Conservation (phyloP, 2,329 filamentous ascomycete genomes). For the Amesomyces nigricolor region DNA sequence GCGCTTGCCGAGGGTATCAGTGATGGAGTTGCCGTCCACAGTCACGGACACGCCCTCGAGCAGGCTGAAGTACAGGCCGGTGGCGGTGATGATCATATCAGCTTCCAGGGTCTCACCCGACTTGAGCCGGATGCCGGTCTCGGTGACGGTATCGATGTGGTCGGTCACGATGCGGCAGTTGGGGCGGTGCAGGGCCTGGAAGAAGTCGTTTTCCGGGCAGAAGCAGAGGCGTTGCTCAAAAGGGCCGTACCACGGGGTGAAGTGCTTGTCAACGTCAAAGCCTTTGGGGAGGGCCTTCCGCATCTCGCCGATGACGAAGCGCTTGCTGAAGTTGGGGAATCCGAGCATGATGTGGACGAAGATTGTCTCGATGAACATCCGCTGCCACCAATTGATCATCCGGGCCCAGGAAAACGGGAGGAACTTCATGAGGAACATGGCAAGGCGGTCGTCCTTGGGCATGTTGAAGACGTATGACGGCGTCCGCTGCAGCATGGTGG, state of each 20-base stretch:
- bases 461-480: conserved; percentile 64
- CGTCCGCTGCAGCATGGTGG: conserved; percentile 78
- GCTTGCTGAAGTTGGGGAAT: conserved; percentile 47
- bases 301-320: conserved; percentile 42
- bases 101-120: conserved; percentile 49
- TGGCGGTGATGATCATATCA: conserved; percentile 66
- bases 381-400: conserved; percentile 45
- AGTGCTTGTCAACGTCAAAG: conserved; percentile 55
- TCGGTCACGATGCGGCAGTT: conserved; percentile 48
- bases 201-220: conserved; percentile 53
- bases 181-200: conserved; percentile 40
- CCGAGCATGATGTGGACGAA: conserved; percentile 46
- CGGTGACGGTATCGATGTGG: conserved; percentile 45
- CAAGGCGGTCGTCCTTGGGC: conserved; percentile 36
- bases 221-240: conserved; percentile 74
- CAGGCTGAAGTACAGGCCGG: conserved; percentile 56
- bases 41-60: conserved; percentile 47
- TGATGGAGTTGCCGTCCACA: conserved; percentile 49
- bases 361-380: conserved; percentile 42
- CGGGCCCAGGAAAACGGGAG: conserved; percentile 45
- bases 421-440: conserved; percentile 35
- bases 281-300: conserved; percentile 47
- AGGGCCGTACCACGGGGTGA: conserved; percentile 58
- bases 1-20: conserved; percentile 38
- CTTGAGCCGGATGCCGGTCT: conserved; percentile 42